Percentiles rank a stretch among this genome's conserved stretches.
Conservation (phyloP, 2,329 filamentous ascomycete genomes). For the Neopestalotiopsis sp. region DNA sequence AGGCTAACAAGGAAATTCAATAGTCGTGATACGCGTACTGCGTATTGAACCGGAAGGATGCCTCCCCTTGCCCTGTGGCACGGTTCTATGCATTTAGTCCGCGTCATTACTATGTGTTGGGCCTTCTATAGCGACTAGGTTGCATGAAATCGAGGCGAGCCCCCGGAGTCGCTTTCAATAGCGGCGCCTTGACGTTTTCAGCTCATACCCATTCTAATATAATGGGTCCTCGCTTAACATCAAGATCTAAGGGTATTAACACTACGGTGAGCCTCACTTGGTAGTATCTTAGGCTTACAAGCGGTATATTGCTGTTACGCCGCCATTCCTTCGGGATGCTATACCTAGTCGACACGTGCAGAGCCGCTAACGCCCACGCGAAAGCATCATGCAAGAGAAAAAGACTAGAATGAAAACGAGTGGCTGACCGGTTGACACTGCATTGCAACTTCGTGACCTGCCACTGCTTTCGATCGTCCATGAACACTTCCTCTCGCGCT, state of each 20-base stretch:
- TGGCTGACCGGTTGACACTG: background rate
- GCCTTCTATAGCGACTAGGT: background rate
- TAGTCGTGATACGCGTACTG: background rate
- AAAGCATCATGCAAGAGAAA: background rate
- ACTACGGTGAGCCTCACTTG: background rate
- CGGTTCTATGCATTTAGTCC: background rate
- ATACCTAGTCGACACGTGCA: background rate
- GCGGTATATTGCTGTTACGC: background rate
- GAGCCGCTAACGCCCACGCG: background rate
- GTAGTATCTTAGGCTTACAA: background rate
- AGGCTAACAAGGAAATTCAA: background rate
- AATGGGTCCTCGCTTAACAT: background rate
- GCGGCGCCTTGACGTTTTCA: background rate
- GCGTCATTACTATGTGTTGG: background rate
- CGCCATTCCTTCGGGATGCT: background rate
- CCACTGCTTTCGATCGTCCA: background rate
- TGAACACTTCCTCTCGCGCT: background rate
- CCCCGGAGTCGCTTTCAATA: background rate
- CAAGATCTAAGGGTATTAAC: background rate
- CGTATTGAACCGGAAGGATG: background rate
- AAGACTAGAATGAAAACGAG: background rate
- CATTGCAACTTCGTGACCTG: background rate
- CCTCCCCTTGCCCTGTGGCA: background rate
- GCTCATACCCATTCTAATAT: background rate
- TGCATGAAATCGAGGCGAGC: background rate